Base-by-base conservation (phyloP, 1,284 basidiomycete genomes). In the Malassezia equina region DNA sequence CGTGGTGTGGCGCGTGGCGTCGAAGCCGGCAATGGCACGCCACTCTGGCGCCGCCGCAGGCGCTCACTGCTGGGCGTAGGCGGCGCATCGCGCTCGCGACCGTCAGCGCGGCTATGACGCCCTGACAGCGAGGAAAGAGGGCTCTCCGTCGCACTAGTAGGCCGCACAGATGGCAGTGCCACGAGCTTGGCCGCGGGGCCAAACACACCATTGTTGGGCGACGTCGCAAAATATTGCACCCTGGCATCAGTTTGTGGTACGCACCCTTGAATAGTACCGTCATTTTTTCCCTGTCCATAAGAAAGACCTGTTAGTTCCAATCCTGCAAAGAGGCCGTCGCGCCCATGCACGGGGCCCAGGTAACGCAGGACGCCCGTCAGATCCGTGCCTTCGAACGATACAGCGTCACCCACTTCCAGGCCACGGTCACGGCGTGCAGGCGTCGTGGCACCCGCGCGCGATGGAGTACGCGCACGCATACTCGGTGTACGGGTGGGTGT, bases 231-330 rank as follows among this genome's bases (percentile, higher is more conserved):
- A 76, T 98, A 96, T 69, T 81, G 83, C 42, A 83, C 82, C 39
- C 90, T 80, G 66, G 9, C 12, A 15, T 29, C 28, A 15, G 41
- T 21, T n/a, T 4, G 8, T 8, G 4, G 4, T 3, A 73, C 88
- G 79, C 71, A 93, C 90, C 87, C 88, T 61, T 80, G 81, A 3
- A 94, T 90, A 41, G 82, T 82, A 19, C 93, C 93, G 69, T 96
- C 83, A 69, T 98, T 98, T 78, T 96, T 96, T 2, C 93, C 93
- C 72, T 86, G 86, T n/a, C 93, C 90, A 13, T 55, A 55, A 28
- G 65, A 66, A 15, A 62, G 63, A 17, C 68, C 69, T 3, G 64
- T 62, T 4, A 73, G 63, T 52, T 73, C 71, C 43, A 73, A 59
- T 23, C 71, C 71, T 0, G 71, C 71, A 48, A 62, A 73, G 51